A percentile compares a stretch with the other conserved stretches of the same genome.
phyloP scores from a whole-genome alignment of 2,329 filamentous ascomycete species.

The Tolypocladium pustulatum region DNA sequence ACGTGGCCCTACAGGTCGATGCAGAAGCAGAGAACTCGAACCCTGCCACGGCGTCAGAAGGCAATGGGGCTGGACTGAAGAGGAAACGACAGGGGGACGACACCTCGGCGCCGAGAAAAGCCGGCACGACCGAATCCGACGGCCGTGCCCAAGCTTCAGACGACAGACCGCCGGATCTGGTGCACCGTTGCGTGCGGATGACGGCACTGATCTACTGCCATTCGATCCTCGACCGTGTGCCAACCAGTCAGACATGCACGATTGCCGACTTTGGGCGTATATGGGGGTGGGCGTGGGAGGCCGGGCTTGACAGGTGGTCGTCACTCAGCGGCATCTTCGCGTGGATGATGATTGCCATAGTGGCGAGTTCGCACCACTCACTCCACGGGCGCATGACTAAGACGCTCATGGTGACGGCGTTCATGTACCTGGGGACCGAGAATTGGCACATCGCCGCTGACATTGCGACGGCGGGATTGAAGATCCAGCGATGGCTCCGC shows the following conservation, averaged over 20 bases:
- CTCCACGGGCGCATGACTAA: slow-evolving; percentile 34
- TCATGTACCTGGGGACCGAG: slow-evolving; percentile 35
- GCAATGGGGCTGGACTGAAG: slow-evolving; percentile 2
- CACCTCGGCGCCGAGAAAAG: slow-evolving; percentile 2
- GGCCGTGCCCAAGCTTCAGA: slow-evolving; percentile 3
- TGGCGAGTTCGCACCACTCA: slow-evolving; percentile 26
- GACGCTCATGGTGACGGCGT: slow-evolving; percentile 30
- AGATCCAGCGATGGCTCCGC: slow-evolving; percentile 32
- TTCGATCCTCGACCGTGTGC: slow-evolving; percentile 30
- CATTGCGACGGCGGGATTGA: slow-evolving; percentile 24
- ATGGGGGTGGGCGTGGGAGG: slow-evolving; percentile 37
- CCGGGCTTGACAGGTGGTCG: slow-evolving; percentile 35
- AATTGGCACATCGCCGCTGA: slow-evolving; percentile 35
- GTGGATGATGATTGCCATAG: slow-evolving; percentile 34
- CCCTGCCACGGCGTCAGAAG: neutral
- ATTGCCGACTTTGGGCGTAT: slow-evolving; percentile 28
- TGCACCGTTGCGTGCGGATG: slow-evolving; percentile 36
- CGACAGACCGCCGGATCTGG: slow-evolving; percentile 23
- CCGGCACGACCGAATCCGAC: slow-evolving; percentile 2
- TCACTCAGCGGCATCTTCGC: slow-evolving; percentile 35
- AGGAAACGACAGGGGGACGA: slow-evolving; percentile 6
- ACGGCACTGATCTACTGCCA: slow-evolving; percentile 36
- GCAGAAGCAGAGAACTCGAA: neutral
- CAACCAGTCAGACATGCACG: slow-evolving; percentile 29
- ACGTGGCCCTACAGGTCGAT: slow-evolving; percentile 9